phyloP scores from a whole-genome alignment of 31 red algal species.

The Odonthalia washingtoniensis region DNA sequence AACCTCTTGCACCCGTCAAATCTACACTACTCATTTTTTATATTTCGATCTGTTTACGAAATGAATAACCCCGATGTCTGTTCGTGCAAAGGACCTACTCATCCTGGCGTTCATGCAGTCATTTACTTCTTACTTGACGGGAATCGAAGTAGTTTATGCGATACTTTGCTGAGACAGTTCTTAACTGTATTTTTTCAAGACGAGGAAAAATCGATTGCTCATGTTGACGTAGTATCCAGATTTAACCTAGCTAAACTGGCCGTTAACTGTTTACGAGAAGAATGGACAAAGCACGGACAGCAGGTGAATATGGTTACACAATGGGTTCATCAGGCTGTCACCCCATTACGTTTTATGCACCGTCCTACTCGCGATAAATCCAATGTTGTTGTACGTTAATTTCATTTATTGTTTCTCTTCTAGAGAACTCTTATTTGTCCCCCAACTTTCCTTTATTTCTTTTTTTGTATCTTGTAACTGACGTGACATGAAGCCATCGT shows the following conservation, averaged over 20 bases:
- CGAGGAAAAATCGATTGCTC: background rate
- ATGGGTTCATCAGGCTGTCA: background rate
- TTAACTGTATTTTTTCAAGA: conserved; percentile 11
- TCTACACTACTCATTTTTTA: too few relatives aligned
- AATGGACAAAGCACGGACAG: background rate
- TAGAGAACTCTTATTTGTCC: background rate
- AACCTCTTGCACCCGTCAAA: too few relatives aligned
- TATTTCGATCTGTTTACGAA: conserved; percentile 16
- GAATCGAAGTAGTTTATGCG: background rate
- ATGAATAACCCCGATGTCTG: conserved; percentile 26
- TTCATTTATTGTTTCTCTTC: background rate
- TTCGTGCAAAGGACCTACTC: conserved; percentile 13
- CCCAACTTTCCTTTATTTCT: background rate
- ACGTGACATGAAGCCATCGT: too few relatives aligned
- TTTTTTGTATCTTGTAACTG: conserved; percentile 11
- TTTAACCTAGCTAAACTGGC: conserved; percentile 1
- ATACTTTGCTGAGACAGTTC: background rate
- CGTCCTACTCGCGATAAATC: background rate
- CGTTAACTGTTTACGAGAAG: background rate
- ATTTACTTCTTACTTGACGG: conserved; percentile 8
- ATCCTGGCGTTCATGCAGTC: background rate
- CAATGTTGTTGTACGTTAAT: conserved; percentile 5
- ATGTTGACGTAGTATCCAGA: conserved; percentile 7
- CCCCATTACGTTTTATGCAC: background rate
- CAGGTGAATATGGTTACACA: background rate